Evolutionary conservation across 2,329 filamentous ascomycete genomes (phyloP).

Genomic region (Boeremia exigua): DNA sequence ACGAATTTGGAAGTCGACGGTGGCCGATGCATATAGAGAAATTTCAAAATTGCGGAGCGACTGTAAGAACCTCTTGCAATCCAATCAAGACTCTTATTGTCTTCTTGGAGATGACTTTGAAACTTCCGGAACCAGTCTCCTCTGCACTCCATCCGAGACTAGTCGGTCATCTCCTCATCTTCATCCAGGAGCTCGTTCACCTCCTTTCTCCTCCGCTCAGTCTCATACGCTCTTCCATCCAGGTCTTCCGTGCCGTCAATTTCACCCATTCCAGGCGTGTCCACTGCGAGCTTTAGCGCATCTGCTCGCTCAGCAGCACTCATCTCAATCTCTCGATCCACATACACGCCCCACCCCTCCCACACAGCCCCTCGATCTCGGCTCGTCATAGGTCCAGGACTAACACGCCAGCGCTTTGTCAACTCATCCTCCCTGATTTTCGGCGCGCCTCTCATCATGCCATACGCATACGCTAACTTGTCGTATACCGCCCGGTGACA

Average conservation of each 20-base stretch:
- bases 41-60: background rate
- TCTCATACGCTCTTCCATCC: conserved; percentile 7
- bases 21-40: conserved; percentile 42
- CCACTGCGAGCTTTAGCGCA: background rate
- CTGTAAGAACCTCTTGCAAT: background rate
- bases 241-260: too few species aligned
- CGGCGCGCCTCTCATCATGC: conserved; percentile 20
- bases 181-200: conserved; percentile 28
- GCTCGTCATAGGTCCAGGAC: conserved; percentile 27
- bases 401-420: conserved; percentile 41
- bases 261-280: too few species aligned
- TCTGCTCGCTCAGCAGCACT: conserved; percentile 24
- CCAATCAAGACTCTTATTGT: too few species aligned
- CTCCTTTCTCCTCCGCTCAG: conserved; percentile 22
- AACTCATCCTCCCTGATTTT: conserved; percentile 29
- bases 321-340: conserved; percentile 31
- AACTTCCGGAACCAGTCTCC: background rate
- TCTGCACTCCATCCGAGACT: background rate
- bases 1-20: conserved; percentile 52
- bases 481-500: conserved; percentile 29
- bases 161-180: conserved; percentile 7
- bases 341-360: conserved; percentile 39
- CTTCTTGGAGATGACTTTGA: too few species aligned
- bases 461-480: conserved; percentile 26
- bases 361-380: conserved; percentile 36